These are phyloP conservation scores for Corchorus olitorius DNA, from an alignment of 345 rosid genomes.

Conservation along the genomic window DNA sequence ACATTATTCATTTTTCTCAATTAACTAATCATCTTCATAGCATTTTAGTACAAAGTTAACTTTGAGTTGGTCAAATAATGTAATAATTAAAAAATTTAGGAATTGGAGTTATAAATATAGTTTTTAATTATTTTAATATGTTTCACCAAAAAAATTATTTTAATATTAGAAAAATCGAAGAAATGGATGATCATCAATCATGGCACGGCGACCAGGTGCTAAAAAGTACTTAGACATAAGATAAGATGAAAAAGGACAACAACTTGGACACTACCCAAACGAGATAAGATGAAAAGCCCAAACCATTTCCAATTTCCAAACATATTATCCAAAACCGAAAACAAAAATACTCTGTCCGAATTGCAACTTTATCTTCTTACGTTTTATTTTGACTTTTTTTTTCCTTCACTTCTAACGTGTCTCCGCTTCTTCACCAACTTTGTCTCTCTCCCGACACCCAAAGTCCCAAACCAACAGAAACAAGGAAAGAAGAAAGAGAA, in stretches of 20 bases:
- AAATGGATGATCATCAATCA: too few species aligned
- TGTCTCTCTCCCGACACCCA: not conserved
- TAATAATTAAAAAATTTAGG: too few species aligned
- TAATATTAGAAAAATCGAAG: too few species aligned
- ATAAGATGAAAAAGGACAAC: not conserved
- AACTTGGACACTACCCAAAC: not conserved
- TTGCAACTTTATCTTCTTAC: not conserved
- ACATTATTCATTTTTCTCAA: too few species aligned
- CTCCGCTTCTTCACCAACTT: slow-evolving; percentile 22
- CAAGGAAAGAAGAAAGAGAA: not conserved
- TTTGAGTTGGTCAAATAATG: too few species aligned
- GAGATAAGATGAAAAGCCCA: not conserved
- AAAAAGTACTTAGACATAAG: too few species aligned
- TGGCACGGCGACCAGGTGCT: too few species aligned
- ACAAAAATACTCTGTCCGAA: not conserved
- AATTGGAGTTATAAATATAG: too few species aligned
- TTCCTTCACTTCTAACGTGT: not conserved
- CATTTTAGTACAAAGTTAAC: too few species aligned
- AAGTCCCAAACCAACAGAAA: not conserved
- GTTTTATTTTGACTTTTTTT: not conserved
- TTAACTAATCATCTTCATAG: too few species aligned
- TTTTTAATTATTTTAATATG: too few species aligned
- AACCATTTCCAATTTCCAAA: not conserved
- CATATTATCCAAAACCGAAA: not conserved
- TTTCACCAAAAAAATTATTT: too few species aligned